Evolutionary conservation across 2,329 filamentous ascomycete species (phyloP).

Genomic region (Trichophyton verrucosum): DNA sequence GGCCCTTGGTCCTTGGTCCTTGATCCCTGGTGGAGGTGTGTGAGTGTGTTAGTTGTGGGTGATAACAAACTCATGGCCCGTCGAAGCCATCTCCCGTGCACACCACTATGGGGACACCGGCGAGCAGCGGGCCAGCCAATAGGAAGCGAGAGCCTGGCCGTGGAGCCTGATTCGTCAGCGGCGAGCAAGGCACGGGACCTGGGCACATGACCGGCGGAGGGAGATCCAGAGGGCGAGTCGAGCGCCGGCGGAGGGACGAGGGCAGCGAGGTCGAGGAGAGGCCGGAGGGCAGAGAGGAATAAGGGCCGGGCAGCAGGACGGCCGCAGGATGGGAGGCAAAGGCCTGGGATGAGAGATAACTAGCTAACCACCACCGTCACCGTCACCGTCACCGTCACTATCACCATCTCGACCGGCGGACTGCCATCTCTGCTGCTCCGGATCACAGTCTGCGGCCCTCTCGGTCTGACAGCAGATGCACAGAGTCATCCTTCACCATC

Average conservation of each 20-base stretch:
- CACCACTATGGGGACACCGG: neutral
- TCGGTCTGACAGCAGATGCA: neutral
- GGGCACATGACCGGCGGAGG: conserved; percentile 11
- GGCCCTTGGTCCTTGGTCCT: neutral
- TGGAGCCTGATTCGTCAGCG: conserved; percentile 9
- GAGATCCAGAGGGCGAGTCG: neutral
- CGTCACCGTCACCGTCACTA: no score
- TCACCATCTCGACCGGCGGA: neutral
- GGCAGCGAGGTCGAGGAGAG: neutral
- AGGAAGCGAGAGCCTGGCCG: neutral
- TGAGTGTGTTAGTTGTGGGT: no score
- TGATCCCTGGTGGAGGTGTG: neutral
- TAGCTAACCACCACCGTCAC: no score
- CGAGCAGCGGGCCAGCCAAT: conserved; percentile 3
- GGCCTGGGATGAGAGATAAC: neutral
- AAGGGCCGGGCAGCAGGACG: neutral
- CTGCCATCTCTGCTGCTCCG: neutral
- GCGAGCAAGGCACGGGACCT: conserved; percentile 11
- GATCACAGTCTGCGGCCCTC: neutral
- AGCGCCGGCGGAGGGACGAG: neutral
- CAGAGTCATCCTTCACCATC: neutral
- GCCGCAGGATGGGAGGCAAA: neutral
- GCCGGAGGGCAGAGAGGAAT: neutral
- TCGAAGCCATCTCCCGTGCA: conserved; percentile 1
- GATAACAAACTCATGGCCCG: neutral